phyloP scores from a whole-genome alignment of 805 yeast genomes.

The Schwanniomyces pseudopolymorphus region DNA sequence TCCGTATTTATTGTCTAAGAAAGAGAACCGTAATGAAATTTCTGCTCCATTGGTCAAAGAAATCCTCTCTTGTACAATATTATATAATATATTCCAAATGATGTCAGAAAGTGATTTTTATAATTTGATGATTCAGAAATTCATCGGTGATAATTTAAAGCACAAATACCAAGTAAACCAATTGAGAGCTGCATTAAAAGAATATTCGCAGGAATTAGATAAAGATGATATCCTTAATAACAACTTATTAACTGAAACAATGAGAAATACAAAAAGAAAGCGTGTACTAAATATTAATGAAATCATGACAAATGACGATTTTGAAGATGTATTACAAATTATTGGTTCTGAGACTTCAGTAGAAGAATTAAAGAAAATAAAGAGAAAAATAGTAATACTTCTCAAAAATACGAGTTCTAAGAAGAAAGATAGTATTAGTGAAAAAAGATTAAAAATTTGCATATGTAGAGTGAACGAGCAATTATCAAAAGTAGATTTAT shows the following conservation, averaged over 20 bases:
- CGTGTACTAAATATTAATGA: background rate
- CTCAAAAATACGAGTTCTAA: constrained; percentile 37
- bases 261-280: background rate
- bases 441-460: constrained; percentile 19
- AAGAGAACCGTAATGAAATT: constrained; percentile 48
- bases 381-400: constrained; percentile 49
- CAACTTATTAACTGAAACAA: background rate
- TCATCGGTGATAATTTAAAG: constrained; percentile 62
- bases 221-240: background rate
- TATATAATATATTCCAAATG: constrained; percentile 54
- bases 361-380: constrained; percentile 48
- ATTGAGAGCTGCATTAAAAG: constrained; percentile 66
- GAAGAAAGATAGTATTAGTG: constrained; percentile 50
- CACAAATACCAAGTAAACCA: constrained; percentile 75
- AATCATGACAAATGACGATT: constrained; percentile 12
- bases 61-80: constrained; percentile 50
- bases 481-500: background rate
- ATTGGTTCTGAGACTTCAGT: constrained; percentile 18
- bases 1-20: constrained; percentile 48
- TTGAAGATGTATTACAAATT: constrained; percentile 12
- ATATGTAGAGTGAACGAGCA: constrained; percentile 8
- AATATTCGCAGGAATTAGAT: constrained; percentile 45
- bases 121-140: constrained; percentile 61
- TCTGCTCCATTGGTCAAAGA: constrained; percentile 58
- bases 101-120: constrained; percentile 73